These are phyloP conservation scores for Cytospora chrysosperma DNA, from an alignment of 2,329 filamentous ascomycete species.

Conservation along the genomic window DNA sequence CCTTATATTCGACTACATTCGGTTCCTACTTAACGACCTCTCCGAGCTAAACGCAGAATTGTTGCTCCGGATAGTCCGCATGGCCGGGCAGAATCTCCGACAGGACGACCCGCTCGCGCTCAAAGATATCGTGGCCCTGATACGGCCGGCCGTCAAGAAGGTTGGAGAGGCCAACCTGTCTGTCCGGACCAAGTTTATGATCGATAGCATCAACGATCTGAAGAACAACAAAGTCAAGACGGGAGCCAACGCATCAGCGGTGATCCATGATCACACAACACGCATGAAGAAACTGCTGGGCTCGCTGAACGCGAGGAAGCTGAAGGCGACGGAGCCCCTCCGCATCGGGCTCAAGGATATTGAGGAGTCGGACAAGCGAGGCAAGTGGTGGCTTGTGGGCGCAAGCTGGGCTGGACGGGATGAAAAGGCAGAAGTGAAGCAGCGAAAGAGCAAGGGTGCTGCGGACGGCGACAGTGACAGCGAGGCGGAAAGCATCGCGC, in stretches of 20 bases:
- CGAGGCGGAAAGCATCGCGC: conserved; percentile 33
- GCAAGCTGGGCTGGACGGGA: conserved; percentile 73
- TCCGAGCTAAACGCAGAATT: conserved; percentile 88
- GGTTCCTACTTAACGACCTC: conserved; percentile 70
- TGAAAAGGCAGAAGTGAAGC: conserved; percentile 18
- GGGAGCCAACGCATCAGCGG: conserved; percentile 65
- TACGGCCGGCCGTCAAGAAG: conserved; percentile 70
- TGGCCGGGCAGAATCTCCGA: conserved; percentile 77
- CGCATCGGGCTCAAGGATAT: conserved; percentile 81
- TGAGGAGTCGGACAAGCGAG: conserved; percentile 76
- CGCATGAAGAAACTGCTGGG: conserved; percentile 88
- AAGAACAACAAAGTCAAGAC: conserved; percentile 92
- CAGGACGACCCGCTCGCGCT: conserved; percentile 85
- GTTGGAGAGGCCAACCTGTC: conserved; percentile 70
- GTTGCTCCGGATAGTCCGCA: conserved; percentile 78
- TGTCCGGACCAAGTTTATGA: conserved; percentile 93
- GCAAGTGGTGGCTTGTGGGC: conserved; percentile 98
- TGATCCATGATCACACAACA: conserved; percentile 78
- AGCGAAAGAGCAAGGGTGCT: conserved; percentile 25
- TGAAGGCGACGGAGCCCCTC: conserved; percentile 77
- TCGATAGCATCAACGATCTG: conserved; percentile 90
- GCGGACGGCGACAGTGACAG: conserved; percentile 35
- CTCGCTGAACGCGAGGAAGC: conserved; percentile 64
- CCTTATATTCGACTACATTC: conserved; percentile 88
- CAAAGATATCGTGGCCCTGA: conserved; percentile 80